Evolutionary conservation across 768 basidiomycete genomes (phyloP).

Genomic region (Galerina sulciceps): DNA sequence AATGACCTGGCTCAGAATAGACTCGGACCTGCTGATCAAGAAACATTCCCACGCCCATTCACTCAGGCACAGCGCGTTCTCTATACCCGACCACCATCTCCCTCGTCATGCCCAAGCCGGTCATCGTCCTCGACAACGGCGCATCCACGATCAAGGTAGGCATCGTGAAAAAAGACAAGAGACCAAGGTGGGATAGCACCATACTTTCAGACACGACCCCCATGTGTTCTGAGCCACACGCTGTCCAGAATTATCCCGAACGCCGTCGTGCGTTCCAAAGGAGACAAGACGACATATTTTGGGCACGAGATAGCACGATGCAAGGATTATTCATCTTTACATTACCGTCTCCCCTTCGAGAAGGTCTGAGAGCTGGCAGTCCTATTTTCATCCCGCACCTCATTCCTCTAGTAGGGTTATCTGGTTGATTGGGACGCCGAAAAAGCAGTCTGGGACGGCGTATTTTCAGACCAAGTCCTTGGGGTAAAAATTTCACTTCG

Average conservation of each 20-base stretch:
- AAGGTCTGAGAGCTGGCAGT: slow-evolving; percentile 53
- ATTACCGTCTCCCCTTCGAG: slow-evolving; percentile 87
- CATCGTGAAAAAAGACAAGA: slow-evolving; percentile 36
- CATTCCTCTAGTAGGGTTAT: slow-evolving; percentile 66
- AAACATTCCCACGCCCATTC: slow-evolving; percentile 13
- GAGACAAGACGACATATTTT: slow-evolving; percentile 80
- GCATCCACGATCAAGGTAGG: slow-evolving; percentile 83
- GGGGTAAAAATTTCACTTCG: slow-evolving; percentile 47
- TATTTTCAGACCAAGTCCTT: slow-evolving; percentile 76
- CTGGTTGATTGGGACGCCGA: slow-evolving; percentile 95
- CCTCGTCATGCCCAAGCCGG: slow-evolving; percentile 24
- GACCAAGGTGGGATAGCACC: slow-evolving; percentile 32
- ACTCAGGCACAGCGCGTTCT: slow-evolving; percentile 16
- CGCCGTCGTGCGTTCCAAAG: slow-evolving; percentile 83
- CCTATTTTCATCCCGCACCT: slow-evolving; percentile 7
- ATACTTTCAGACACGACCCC: background rate
- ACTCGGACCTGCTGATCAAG: slow-evolving; percentile 8
- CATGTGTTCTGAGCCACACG: slow-evolving; percentile 13
- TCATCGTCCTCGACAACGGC: slow-evolving; percentile 87
- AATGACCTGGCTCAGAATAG: background rate
- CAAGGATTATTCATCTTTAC: slow-evolving; percentile 78
- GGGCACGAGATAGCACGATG: slow-evolving; percentile 85
- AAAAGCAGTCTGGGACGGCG: slow-evolving; percentile 91
- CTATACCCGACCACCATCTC: slow-evolving; percentile 12
- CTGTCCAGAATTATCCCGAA: slow-evolving; percentile 71